Conservation (phyloP, 345 rosid genomes). For the Camelina laxa region DNA sequence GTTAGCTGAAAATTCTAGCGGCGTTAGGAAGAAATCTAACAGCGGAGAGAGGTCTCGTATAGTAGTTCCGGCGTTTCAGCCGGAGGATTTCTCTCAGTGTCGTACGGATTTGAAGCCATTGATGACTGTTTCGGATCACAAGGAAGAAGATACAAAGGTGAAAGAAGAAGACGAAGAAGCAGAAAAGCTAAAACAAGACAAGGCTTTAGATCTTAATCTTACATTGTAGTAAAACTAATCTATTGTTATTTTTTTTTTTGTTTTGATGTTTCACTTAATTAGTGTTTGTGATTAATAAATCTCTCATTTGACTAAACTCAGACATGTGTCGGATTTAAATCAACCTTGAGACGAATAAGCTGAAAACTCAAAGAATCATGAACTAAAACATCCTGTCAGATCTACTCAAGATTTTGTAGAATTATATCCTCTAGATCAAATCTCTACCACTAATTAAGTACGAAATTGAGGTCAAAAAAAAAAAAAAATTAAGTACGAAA, state of each 20-base stretch:
- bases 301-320: neutral
- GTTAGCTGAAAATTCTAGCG: slow-evolving; percentile 5
- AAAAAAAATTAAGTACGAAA: too few relatives aligned
- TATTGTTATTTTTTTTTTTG: neutral
- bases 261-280: slow-evolving; percentile 17
- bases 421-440: too few relatives aligned
- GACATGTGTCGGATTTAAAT: neutral
- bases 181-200: slow-evolving; percentile 13
- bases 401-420: neutral
- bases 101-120: slow-evolving; percentile 23
- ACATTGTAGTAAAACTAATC: slow-evolving; percentile 25
- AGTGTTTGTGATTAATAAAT: slow-evolving; percentile 17
- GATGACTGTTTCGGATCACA: slow-evolving; percentile 28
- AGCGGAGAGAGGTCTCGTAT: slow-evolving; percentile 27
- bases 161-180: slow-evolving; percentile 24
- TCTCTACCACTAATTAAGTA: too few relatives aligned
- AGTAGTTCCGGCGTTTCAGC: slow-evolving; percentile 43
- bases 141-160: slow-evolving; percentile 15
- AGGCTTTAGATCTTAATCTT: slow-evolving; percentile 45
- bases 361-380: neutral
- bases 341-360: neutral
- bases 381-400: neutral
- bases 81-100: slow-evolving; percentile 39
- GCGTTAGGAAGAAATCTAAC: slow-evolving; percentile 12
- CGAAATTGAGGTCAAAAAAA: too few relatives aligned